Percentiles rank a stretch among this genome's conserved stretches.
Evolutionary conservation across 345 rosid genomes (phyloP).

Genomic region (Citrus maxima): DNA sequence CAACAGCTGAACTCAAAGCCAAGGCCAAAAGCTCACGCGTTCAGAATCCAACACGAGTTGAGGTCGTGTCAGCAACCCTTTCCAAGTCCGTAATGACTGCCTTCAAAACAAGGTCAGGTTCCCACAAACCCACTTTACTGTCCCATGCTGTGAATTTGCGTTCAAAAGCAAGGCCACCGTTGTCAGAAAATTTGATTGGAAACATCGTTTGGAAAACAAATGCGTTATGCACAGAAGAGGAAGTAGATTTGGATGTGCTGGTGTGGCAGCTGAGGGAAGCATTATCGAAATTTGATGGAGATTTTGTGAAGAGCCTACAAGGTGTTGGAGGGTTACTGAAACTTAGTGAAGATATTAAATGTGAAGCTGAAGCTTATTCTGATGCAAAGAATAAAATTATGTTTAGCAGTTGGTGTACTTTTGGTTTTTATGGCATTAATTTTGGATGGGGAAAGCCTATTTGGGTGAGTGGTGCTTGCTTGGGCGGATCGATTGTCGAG

Average conservation of each 20-base stretch:
- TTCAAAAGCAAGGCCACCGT: conserved; percentile 2
- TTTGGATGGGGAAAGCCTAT: conserved; percentile 39
- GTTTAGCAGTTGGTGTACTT: neutral
- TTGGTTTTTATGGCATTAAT: conserved; percentile 3
- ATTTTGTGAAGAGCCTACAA: conserved; percentile 15
- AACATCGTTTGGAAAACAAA: neutral
- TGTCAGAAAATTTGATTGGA: no score
- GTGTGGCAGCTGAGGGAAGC: conserved; percentile 9
- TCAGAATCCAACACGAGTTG: conserved; percentile 38
- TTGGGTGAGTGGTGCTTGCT: conserved; percentile 13
- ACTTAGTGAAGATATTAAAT: conserved; percentile 2
- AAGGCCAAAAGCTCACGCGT: conserved; percentile 32
- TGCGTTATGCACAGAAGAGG: conserved; percentile 4
- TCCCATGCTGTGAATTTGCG: conserved; percentile 36
- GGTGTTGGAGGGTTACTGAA: conserved; percentile 10
- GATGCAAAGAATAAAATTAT: conserved; percentile 11
- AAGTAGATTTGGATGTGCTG: neutral
- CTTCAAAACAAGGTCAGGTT: conserved; percentile 18
- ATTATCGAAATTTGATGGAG: conserved; percentile 4
- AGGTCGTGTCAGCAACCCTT: conserved; percentile 48
- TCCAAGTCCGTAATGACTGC: conserved; percentile 36
- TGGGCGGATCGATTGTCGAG: no score
- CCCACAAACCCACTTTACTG: conserved; percentile 31
- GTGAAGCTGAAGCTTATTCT: neutral
- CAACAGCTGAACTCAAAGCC: conserved; percentile 30